phyloP scores from a whole-genome alignment of 768 basidiomycete genomes.

The Boletellus sp. region DNA sequence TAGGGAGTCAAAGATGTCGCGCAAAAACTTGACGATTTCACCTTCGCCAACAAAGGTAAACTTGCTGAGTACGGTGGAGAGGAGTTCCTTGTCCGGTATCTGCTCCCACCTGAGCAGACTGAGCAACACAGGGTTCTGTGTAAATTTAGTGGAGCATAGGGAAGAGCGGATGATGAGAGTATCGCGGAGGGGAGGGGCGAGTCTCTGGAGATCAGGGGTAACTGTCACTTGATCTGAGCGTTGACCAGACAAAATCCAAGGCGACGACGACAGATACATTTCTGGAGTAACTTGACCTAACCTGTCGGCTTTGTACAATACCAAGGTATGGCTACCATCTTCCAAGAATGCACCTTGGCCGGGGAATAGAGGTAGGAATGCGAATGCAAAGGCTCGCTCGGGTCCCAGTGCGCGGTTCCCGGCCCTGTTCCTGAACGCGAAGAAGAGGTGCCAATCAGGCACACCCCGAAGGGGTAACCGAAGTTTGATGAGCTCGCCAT shows the following conservation, averaged over 20 bases:
- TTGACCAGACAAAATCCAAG: conserved; percentile 54
- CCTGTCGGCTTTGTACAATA: conserved; percentile 83
- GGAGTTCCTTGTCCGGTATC: conserved; percentile 56
- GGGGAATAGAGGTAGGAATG: conserved; percentile 83
- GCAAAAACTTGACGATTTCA: conserved; percentile 90
- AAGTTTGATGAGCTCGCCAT: conserved; percentile 89
- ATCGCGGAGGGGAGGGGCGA: conserved; percentile 72
- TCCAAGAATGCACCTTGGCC: conserved; percentile 75
- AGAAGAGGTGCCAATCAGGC: conserved; percentile 87
- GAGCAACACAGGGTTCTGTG: conserved; percentile 84
- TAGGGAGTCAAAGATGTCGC: conserved; percentile 88
- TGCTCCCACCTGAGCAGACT: conserved; percentile 80
- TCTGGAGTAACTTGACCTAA: conserved; percentile 57
- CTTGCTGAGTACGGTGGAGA: conserved; percentile 71
- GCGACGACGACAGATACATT: conserved; percentile 68
- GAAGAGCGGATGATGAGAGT: conserved; percentile 80
- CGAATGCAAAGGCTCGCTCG: conserved; percentile 88
- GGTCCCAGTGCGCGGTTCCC: conserved; percentile 45
- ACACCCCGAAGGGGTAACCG: conserved; percentile 64
- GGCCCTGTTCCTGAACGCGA: conserved; percentile 81
- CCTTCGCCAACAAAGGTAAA: conserved; percentile 93
- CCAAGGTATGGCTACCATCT: conserved; percentile 82
- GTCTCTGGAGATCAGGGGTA: conserved; percentile 56
- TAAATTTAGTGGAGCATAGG: conserved; percentile 88
- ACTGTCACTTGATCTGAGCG: conserved; percentile 56